Percentiles rank a stretch among this genome's conserved stretches.
Conservation (phyloP, 75 land plant genomes). For the Adiantum capillusveneris region DNA sequence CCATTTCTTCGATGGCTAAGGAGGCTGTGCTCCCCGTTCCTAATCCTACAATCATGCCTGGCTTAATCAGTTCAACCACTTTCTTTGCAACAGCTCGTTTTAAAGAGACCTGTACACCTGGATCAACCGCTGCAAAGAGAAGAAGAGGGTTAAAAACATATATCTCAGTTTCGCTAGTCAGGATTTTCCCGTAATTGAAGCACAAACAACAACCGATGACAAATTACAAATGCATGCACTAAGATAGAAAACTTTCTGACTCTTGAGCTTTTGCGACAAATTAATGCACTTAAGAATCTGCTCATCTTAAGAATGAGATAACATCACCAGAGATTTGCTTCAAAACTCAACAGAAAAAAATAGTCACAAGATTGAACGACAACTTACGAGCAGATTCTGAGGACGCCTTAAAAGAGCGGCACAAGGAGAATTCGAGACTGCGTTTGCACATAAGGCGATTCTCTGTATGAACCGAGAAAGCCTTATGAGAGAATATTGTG, state of each 20-base stretch:
- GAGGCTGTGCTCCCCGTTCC: constrained; percentile 59
- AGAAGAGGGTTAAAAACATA: not conserved
- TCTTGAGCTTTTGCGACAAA: not conserved
- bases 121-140: constrained; percentile 15
- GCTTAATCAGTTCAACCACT: constrained; percentile 43
- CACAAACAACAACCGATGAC: not conserved
- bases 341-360: too few species aligned
- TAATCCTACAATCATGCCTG: constrained; percentile 55
- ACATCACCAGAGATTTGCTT: too few species aligned
- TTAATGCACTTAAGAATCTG: too few species aligned
- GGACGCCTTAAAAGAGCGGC: not conserved
- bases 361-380: too few species aligned
- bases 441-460: not conserved
- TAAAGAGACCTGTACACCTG: constrained; percentile 23
- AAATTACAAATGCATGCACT: not conserved
- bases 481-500: not conserved
- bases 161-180: not conserved
- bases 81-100: constrained; percentile 53
- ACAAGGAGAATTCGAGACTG: too few species aligned
- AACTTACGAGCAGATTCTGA: not conserved
- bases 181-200: not conserved
- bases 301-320: too few species aligned
- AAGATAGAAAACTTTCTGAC: not conserved
- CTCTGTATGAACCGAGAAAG: not conserved
- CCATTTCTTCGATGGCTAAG: constrained; percentile 54